Evolutionary conservation across 2,329 filamentous ascomycete genomes (phyloP), one percentile per base, ranked within the genome.

Genomic region (Calonectria pteridis): DNA sequence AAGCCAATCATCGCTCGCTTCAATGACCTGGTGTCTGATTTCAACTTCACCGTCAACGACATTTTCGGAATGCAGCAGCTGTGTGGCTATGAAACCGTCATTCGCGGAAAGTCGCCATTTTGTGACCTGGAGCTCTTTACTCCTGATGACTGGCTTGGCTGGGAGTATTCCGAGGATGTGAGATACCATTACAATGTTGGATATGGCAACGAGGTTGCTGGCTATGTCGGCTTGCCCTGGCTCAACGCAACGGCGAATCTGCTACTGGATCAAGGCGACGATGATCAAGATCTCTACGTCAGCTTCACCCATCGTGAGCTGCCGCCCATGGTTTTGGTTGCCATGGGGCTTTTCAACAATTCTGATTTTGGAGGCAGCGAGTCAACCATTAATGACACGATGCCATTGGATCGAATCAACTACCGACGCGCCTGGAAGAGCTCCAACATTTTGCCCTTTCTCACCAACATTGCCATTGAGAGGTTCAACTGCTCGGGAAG

Each of bases 261-360:
- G 0, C 84, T 92, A 13, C 79, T 90, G 67, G 82, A 77, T 31
- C 75, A 83, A 1, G 77, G 81, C 1, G 76, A 82, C 0, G 80
- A 83, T 7, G 80, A 79, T 16, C 88, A 94, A 78, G 91, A 93
- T 70, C 85, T 94, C 10, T 93, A 92, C 79, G 86, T 94, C 50
- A 92, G 90, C 67, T 94, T 94, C 84, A 94, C 92, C 0, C 92
- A 94, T 81, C 90, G 92, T 26, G 92, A 94, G 81, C 84, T 94
- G 3, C 92, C 92, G 1, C 92, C 93, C 1, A 92, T 91, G 72
- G 91, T 93, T 1, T 84, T 92, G 1, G 92, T 93, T 1, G 91
- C 92, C 0, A 87, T 94, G 83, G 92, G 92, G 0, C 85, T 94
- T 6, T 94, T 93, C 86, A 94, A 94, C 85, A 93, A 93, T 83